Percentiles rank a stretch among this genome's conserved stretches.
Conservation (phyloP, 73 alveolate genomes). For the Paramecium sexaurelia region DNA sequence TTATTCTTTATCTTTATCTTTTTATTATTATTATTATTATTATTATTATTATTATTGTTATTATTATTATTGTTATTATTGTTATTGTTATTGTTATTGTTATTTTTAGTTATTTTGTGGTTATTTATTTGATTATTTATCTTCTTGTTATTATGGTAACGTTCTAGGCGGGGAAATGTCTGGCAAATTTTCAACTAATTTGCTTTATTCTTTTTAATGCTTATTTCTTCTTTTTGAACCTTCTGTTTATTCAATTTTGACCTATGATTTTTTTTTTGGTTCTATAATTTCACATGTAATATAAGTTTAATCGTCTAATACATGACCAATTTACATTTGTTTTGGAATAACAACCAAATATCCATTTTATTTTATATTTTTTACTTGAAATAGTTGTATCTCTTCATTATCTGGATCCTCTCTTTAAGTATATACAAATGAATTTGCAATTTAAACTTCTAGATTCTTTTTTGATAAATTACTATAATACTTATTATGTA, state of each 20-base stretch:
- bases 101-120: background rate
- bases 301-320: background rate
- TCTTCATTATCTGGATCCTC: background rate
- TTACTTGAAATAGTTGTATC: background rate
- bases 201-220: background rate
- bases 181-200: background rate
- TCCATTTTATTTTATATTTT: constrained; percentile 7
- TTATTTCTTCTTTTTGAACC: background rate
- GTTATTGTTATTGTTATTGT: background rate
- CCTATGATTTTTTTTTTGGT: background rate
- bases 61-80: background rate
- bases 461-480: background rate
- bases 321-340: constrained; percentile 36
- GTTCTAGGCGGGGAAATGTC: constrained; percentile 22
- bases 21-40: no score
- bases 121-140: background rate
- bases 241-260: background rate
- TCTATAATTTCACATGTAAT: constrained; percentile 33
- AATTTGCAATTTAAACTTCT: background rate
- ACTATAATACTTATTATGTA: background rate
- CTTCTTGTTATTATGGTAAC: background rate
- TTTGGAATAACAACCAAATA: constrained; percentile 7
- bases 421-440: background rate
- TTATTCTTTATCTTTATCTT: background rate
- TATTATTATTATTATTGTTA: no score